Evolutionary conservation across 495 filamentous ascomycete species (phyloP), one percentile per base, ranked within the genome.

Genomic region (Aspergillus ostianus): DNA sequence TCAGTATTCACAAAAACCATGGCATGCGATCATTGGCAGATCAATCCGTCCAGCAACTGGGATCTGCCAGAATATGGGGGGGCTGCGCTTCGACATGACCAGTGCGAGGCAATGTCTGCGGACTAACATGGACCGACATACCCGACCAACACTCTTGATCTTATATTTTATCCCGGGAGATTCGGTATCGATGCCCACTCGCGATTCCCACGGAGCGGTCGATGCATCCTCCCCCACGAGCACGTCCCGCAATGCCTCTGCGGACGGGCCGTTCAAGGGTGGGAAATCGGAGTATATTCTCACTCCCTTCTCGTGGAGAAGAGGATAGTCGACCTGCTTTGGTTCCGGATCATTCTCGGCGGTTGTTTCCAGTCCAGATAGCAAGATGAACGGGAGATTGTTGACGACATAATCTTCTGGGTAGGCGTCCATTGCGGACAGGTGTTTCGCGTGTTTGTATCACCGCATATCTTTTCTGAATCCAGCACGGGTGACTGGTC

Each of bases 341-440:
- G 23, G n/a, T 51, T 44, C 53, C 13, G 55, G 41, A n/a, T 63
- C 68, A 59, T 68, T 67, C 61, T 64, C 65, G 45, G 44, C 55
- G 3, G 50, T 66, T 49, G 71, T 61, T 36, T 84, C 82, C 6
- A 96, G 79, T 7, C 92, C 92, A 21, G 90, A 91, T 27, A 94
- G 80, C 20, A 95, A 72, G 58, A 97, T 74, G 41, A 94, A 82
- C 17, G 92, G 92, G 58, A 91, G 77, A 69, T 91, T 91, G 74
- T 92, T 91, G 72, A 85, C 82, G 74, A 93, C 77, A 75, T 91
- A 93, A 67, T 87, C 85, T 63, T 80, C 70, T 45, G 92, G 90
- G 75, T 94, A 96, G 61, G 85, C 91, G 77, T 97, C 91, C 92
- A 97, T 97, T 67, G 74, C 74, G 74, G 75, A 76, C 72, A 69